Evolutionary conservation across 2,329 filamentous ascomycete species (phyloP).

Genomic region (Hypoxylon rubiginosum): DNA sequence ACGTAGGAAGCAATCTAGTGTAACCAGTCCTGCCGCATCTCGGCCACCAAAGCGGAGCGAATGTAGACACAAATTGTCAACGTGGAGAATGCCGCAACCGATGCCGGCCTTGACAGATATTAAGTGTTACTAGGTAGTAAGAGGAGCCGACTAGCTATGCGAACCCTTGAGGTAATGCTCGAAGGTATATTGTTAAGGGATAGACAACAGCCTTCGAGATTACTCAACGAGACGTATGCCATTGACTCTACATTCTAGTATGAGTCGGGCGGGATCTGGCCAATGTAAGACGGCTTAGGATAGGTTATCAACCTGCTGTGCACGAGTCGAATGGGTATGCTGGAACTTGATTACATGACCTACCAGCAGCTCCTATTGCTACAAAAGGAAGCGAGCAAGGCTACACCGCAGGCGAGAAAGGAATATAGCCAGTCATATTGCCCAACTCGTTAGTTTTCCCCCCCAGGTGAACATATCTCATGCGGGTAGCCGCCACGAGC

Average conservation of each 20-base stretch:
- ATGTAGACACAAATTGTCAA: conserved; percentile 7
- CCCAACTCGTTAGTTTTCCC: conserved; percentile 13
- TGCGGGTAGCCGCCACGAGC: conserved; percentile 29
- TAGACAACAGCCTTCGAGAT: background rate
- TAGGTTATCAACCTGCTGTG: conserved; percentile 12
- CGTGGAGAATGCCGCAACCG: conserved; percentile 11
- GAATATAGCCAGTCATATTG: conserved; percentile 12
- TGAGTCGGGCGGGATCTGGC: conserved; percentile 19
- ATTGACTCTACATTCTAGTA: conserved; percentile 1
- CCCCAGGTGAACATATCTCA: conserved; percentile 13
- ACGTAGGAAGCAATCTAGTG: conserved; percentile 34
- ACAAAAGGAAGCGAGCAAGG: conserved; percentile 28
- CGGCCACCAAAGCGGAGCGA: conserved; percentile 17
- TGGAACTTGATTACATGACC: conserved; percentile 11
- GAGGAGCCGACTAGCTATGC: background rate
- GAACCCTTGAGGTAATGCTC: background rate
- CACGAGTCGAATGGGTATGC: conserved; percentile 13
- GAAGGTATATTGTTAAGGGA: background rate
- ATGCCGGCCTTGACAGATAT: conserved; percentile 11
- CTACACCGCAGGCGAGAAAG: conserved; percentile 27
- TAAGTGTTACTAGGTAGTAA: conserved; percentile 1
- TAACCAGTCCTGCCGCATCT: conserved; percentile 38
- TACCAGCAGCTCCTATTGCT: conserved; percentile 6
- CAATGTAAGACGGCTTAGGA: conserved; percentile 24
- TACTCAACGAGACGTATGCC: background rate